Percentiles rank a stretch among this genome's conserved stretches.
phyloP scores from a whole-genome alignment of 2,329 filamentous ascomycete species.

The Acrodontium crateriforme region DNA sequence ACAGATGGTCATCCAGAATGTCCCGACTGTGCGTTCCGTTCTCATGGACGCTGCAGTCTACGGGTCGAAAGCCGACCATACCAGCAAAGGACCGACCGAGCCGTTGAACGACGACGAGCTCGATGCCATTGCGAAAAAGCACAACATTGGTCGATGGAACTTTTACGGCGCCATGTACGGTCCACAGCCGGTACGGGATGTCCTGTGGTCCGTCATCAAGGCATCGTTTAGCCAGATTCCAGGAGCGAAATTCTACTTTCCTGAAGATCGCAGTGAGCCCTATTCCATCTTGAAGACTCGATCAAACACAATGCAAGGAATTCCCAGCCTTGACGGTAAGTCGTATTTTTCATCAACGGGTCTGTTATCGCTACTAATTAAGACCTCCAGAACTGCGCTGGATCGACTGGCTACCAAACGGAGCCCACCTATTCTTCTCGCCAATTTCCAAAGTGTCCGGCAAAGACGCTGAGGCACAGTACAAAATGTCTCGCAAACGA shows the following conservation, averaged over 20 bases:
- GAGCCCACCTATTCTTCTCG: constrained; percentile 38
- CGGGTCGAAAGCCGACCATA: background rate
- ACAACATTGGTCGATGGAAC: constrained; percentile 25
- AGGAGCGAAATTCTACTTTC: constrained; percentile 31
- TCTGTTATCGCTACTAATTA: no score
- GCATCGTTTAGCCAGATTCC: constrained; percentile 28
- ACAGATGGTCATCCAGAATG: constrained; percentile 2
- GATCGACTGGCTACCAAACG: constrained; percentile 40
- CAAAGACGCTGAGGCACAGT: constrained; percentile 32
- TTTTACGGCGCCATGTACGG: constrained; percentile 36
- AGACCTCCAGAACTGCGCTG: constrained; percentile 23
- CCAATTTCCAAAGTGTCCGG: constrained; percentile 38
- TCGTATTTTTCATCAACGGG: no score
- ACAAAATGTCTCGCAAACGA: constrained; percentile 24
- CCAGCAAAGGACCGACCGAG: background rate
- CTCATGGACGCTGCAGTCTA: background rate
- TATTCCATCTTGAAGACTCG: constrained; percentile 18
- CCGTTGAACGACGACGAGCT: background rate
- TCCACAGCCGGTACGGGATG: constrained; percentile 16
- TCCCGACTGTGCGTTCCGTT: constrained; percentile 2
- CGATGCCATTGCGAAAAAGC: background rate
- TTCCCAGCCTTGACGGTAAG: constrained; percentile 21
- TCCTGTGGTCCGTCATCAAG: constrained; percentile 28
- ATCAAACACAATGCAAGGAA: constrained; percentile 16
- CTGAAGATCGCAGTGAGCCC: constrained; percentile 24